A percentile compares a stretch with the other conserved stretches of the same genome.
These are phyloP conservation scores for Saturnispora besseyi DNA, from an alignment of 805 yeast genomes.

Conservation along the genomic window DNA sequence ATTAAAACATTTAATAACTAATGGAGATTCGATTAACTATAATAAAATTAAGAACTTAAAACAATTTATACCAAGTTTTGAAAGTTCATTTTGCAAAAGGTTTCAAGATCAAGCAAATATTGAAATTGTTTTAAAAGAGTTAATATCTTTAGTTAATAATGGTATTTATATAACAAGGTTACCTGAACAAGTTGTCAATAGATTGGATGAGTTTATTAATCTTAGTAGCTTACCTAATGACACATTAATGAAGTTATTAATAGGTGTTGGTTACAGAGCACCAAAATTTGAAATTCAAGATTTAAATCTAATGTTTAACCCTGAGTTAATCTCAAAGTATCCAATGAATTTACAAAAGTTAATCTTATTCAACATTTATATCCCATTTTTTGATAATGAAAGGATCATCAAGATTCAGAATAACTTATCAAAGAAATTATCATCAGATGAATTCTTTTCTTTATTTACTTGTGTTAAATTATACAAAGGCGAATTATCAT, in stretches of 20 bases:
- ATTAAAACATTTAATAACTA: background rate
- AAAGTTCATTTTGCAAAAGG: background rate
- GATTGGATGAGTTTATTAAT: background rate
- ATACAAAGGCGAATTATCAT: background rate
- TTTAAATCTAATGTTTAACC: background rate
- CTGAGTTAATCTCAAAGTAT: background rate
- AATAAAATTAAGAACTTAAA: background rate
- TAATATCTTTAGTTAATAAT: background rate
- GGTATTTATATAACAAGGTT: background rate
- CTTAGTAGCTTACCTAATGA: background rate
- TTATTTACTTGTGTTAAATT: background rate
- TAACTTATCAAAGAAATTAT: background rate
- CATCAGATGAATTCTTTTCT: background rate
- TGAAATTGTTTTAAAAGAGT: background rate
- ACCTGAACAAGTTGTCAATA: background rate
- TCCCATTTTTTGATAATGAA: background rate
- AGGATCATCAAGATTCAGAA: background rate
- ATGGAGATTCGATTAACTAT: background rate
- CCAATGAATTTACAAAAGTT: conserved; percentile 2
- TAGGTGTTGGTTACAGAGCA: background rate
- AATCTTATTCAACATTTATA: conserved; percentile 1
- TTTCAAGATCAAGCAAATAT: background rate
- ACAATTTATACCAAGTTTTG: background rate
- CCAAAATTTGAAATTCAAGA: background rate
- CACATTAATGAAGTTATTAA: background rate